These are phyloP conservation scores for Spongiforma sp. DNA, from an alignment of 1,284 basidiomycete genomes.

Conservation along the genomic window DNA sequence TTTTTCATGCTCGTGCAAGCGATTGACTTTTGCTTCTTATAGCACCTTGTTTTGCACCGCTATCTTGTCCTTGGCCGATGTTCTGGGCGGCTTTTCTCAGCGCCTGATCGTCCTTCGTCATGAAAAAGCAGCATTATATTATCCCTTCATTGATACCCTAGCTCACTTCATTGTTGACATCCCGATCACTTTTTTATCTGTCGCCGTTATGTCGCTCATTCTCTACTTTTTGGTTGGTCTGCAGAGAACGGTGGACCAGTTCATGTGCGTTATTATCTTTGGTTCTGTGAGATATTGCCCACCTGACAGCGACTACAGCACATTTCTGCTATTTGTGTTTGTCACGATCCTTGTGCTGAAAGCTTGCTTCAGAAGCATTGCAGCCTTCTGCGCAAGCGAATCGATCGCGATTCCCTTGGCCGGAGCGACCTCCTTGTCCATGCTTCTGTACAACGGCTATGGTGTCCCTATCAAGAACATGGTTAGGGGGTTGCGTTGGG, in stretches of 20 bases:
- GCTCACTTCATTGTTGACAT: conserved; percentile 67
- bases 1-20: conserved; percentile 38
- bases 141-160: conserved; percentile 56
- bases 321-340: conserved; percentile 55
- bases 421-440: conserved; percentile 51
- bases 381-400: conserved; percentile 53
- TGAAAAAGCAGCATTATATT: conserved; percentile 54
- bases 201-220: conserved; percentile 50
- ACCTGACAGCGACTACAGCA: conserved; percentile 40
- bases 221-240: conserved; percentile 61
- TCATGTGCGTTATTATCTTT: conserved; percentile 40
- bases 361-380: conserved; percentile 61
- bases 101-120: conserved; percentile 63
- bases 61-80: conserved; percentile 28
- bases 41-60: conserved; percentile 32
- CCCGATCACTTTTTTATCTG: conserved; percentile 54
- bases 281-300: accelerated
- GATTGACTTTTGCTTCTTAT: conserved; percentile 13
- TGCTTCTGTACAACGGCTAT: conserved; percentile 51
- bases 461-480: conserved; percentile 32
- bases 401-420: conserved; percentile 62
- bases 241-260: conserved; percentile 44
- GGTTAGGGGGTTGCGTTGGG: conserved; percentile 64
- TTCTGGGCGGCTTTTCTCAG: conserved; percentile 52
- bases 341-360: conserved; percentile 60